Conservation (phyloP, 129 eudicot genomes). For the Escallonia rubra region DNA sequence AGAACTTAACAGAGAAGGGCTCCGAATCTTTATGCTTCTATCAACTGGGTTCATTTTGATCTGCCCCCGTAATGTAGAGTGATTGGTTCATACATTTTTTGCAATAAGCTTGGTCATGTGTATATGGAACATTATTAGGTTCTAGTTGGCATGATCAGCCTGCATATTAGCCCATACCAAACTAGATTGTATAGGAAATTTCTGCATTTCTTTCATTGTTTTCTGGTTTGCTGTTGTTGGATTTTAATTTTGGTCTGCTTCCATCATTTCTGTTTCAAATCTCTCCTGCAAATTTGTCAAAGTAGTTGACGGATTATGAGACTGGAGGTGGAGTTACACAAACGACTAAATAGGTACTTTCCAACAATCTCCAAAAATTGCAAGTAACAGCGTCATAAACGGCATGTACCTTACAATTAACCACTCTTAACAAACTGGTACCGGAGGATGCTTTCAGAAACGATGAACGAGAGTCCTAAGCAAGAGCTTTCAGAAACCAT, state of each 20-base stretch:
- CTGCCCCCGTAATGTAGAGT: not conserved
- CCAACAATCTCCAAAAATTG: too few species aligned
- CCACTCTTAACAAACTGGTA: too few species aligned
- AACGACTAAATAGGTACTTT: not conserved
- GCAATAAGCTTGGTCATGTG: not conserved
- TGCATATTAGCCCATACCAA: slow-evolving; percentile 4
- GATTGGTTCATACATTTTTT: not conserved
- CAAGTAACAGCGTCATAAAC: too few species aligned
- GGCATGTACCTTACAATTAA: too few species aligned
- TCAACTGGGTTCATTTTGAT: not conserved
- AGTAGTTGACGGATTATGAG: not conserved
- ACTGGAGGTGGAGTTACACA: not conserved
- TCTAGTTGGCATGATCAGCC: slow-evolving; percentile 9
- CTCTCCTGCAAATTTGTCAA: not conserved
- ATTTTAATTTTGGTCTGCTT: not conserved
- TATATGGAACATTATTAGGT: slow-evolving; percentile 1
- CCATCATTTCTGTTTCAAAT: not conserved
- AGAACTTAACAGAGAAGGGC: slow-evolving; percentile 11
- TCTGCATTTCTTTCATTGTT: not conserved
- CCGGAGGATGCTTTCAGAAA: not conserved
- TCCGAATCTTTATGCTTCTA: slow-evolving; percentile 2
- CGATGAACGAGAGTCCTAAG: not conserved
- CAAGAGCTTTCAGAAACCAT: too few species aligned
- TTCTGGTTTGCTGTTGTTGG: not conserved
- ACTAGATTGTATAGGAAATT: not conserved